Base-by-base conservation (phyloP, 2,329 filamentous ascomycete species). In the Teratosphaeriaceae sp. region DNA sequence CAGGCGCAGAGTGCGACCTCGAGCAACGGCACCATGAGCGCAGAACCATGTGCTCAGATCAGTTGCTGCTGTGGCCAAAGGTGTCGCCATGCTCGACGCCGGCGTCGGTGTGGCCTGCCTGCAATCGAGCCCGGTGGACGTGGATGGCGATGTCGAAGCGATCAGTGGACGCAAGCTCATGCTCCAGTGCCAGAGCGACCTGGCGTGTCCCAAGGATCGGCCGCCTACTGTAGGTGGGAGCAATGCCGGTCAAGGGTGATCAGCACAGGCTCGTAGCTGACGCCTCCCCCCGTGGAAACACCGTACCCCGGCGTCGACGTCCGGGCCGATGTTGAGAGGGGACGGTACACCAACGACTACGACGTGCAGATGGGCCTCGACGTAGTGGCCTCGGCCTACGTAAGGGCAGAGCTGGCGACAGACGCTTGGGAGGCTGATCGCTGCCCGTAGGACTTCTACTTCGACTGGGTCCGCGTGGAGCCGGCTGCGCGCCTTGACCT, bases 351-450 rank as follows among this genome's bases (percentile, higher is more conserved):
- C 9, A 65, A 52, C 18, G 66, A 69, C 38, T 69, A 68, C 39
- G 65, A 67, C 2, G 65, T 69, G 22, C 65, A 70, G 46, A 40
- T 58, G 36, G 57, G 61, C 22, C 51, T 69, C 40, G 57, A 54
- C 43, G 51, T 48, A 15, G 51, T 68, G 0, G 58, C 53, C 15
- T 53, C 55, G 11, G 65, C 62, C 2, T 64, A 68, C 43, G n/a
- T n/a, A 65, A 69, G 47, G 65, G 65, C n/a, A n/a, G 66, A 69
- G 15, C 3, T 42, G 6, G 16, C 19, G 11, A 37, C n/a, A 13
- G 9, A 8, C 20, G 19, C 40, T 6, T 29, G 37, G 19, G 37
- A 11, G 22, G 36, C 9, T 42, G 36, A 11, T 18, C 12, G 11
- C 19, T 35, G n/a, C n/a, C n/a, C n/a, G n/a, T n/a, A n/a, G n/a